phyloP scores from a whole-genome alignment of 129 eudicot genomes.

The Arctium minus region DNA sequence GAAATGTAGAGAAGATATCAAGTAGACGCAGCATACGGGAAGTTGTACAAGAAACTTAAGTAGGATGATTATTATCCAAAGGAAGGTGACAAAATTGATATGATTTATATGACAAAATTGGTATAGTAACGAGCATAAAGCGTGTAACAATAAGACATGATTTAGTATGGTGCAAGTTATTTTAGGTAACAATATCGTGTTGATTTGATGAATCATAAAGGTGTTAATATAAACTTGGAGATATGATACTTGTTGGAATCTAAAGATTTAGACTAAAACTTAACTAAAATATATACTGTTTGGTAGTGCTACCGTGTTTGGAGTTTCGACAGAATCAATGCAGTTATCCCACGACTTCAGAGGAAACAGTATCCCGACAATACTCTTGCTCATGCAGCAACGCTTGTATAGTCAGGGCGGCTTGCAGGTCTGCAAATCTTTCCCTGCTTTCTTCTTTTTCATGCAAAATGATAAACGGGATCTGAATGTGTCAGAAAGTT shows the following conservation, averaged over 20 bases:
- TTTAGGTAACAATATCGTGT: no score
- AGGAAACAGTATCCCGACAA: slow-evolving; percentile 79
- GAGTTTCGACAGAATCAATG: slow-evolving; percentile 84
- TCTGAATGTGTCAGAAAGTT: neutral
- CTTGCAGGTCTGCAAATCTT: slow-evolving; percentile 45
- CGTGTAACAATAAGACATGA: neutral
- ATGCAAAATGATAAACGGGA: neutral
- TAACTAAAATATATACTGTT: neutral
- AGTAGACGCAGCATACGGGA: no score
- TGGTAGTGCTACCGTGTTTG: slow-evolving; percentile 69
- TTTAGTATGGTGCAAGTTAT: neutral
- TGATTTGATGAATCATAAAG: no score
- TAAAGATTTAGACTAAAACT: no score
- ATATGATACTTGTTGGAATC: no score
- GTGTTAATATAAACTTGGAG: no score
- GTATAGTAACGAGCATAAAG: no score
- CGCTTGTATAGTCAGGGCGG: slow-evolving; percentile 69
- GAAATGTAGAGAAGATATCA: no score
- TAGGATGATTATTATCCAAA: no score
- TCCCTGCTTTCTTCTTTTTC: neutral
- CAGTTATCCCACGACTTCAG: slow-evolving; percentile 60
- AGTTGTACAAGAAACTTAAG: no score
- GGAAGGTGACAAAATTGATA: no score
- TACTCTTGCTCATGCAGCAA: slow-evolving; percentile 66
- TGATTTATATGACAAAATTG: no score